These are phyloP conservation scores for Phalaenopsis hybrid DNA, from an alignment of 116 monocot species.

Conservation along the genomic window DNA sequence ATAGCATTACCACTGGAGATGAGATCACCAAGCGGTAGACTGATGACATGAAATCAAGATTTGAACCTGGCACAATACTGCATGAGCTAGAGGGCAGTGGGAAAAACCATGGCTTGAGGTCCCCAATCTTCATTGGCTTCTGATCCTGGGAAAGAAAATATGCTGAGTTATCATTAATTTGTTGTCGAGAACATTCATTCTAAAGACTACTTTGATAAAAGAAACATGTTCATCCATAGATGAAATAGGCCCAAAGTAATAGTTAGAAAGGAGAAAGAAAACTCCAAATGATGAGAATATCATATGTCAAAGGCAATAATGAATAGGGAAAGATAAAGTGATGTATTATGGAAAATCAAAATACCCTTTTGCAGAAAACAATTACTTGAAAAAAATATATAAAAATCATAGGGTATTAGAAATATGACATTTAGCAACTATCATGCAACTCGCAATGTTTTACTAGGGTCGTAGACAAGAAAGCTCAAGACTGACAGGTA, in stretches of 20 bases:
- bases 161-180: background rate
- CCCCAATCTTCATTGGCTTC: slow-evolving; percentile 37
- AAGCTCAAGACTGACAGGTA: background rate
- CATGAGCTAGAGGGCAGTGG: slow-evolving; percentile 64
- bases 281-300: background rate
- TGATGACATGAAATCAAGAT: slow-evolving; percentile 77
- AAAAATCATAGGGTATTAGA: background rate
- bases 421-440: background rate
- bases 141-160: slow-evolving; percentile 28
- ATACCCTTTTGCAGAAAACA: background rate
- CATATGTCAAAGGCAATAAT: background rate
- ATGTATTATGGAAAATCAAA: background rate
- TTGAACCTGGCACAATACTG: slow-evolving; percentile 70
- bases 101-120: slow-evolving; percentile 90
- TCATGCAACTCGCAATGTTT: background rate
- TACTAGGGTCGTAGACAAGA: background rate
- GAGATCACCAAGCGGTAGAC: slow-evolving; percentile 72
- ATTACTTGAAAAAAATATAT: background rate
- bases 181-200: background rate
- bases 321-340: background rate
- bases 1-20: slow-evolving; percentile 74
- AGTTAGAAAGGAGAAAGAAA: background rate
- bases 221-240: background rate
- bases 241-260: background rate
- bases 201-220: background rate